Evolutionary conservation across 768 basidiomycete genomes (phyloP).

Genomic region (Mrakia hoshinonis): DNA sequence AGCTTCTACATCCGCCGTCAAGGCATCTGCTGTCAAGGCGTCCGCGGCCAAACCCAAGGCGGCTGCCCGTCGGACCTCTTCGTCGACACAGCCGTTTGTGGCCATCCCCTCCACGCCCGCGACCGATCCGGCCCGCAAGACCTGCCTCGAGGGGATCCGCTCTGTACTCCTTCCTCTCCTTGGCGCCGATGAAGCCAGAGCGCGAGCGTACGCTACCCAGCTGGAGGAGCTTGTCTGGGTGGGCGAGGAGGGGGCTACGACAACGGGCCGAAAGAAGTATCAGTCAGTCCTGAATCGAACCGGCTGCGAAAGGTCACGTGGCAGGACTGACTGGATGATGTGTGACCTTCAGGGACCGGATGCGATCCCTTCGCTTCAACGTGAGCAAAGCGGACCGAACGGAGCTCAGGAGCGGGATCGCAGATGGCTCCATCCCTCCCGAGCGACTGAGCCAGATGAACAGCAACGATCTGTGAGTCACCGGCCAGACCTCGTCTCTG

Average conservation of each 20-base stretch:
- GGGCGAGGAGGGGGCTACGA: slow-evolving; percentile 16
- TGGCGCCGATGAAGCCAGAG: not conserved
- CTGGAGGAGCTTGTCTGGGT: slow-evolving; percentile 19
- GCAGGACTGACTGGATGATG: not conserved
- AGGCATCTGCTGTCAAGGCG: not conserved
- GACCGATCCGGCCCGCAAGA: slow-evolving; percentile 3
- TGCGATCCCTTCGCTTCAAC: slow-evolving; percentile 27
- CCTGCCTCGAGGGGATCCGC: not conserved
- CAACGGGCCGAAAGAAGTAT: slow-evolving; percentile 20
- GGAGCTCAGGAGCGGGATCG: slow-evolving; percentile 20
- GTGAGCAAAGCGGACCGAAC: slow-evolving; percentile 26
- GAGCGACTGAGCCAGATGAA: slow-evolving; percentile 12
- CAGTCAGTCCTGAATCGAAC: slow-evolving; percentile 11
- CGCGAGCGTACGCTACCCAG: not conserved
- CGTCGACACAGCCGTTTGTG: not conserved
- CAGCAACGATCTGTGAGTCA: slow-evolving; percentile 23
- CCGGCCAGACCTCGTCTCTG: not conserved
- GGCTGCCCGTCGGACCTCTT: not conserved
- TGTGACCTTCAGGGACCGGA: slow-evolving; percentile 18
- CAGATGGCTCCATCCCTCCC: slow-evolving; percentile 19
- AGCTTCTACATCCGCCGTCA: not conserved
- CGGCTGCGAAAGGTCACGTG: not conserved
- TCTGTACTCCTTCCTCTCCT: not conserved
- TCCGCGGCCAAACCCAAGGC: not conserved
- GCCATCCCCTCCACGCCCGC: not conserved